Percentiles rank a stretch among this genome's conserved stretches.
Evolutionary conservation across 2,329 filamentous ascomycete genomes (phyloP).

Genomic region (Oidium heveae): DNA sequence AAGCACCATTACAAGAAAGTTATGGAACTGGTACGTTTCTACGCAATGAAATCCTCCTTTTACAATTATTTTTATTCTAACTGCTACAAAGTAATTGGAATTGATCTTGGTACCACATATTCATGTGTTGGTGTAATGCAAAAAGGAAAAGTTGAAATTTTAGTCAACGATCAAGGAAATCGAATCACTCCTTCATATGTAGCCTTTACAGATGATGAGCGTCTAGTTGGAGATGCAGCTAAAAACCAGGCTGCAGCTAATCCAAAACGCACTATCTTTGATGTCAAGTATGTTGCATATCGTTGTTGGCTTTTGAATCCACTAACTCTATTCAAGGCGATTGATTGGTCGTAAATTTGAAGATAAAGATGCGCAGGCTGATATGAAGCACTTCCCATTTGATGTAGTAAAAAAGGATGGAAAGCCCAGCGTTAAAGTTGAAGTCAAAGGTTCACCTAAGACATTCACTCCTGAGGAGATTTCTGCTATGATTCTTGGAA

Average conservation of each 20-base stretch:
- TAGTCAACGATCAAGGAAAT: slow-evolving; percentile 70
- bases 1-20: slow-evolving; percentile 37
- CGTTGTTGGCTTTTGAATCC: slow-evolving; percentile 2
- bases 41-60: neutral
- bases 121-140: slow-evolving; percentile 78
- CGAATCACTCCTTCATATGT: slow-evolving; percentile 65
- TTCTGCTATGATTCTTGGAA: slow-evolving; percentile 84
- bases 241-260: slow-evolving; percentile 99
- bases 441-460: slow-evolving; percentile 95
- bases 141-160: slow-evolving; percentile 60
- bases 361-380: slow-evolving; percentile 81
- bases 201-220: slow-evolving; percentile 90
- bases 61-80: neutral
- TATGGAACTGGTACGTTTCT: slow-evolving; percentile 27
- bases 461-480: slow-evolving; percentile 91
- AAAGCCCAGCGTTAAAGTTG: slow-evolving; percentile 77
- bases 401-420: slow-evolving; percentile 69
- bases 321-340: slow-evolving; percentile 38
- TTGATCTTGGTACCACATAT: slow-evolving; percentile 86
- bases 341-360: slow-evolving; percentile 90
- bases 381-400: slow-evolving; percentile 99
- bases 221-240: slow-evolving; percentile 87
- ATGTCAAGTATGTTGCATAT: slow-evolving; percentile 53
- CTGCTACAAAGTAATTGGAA: slow-evolving; percentile 35
- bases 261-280: slow-evolving; percentile 86